These are phyloP conservation scores for Clarireedia hainanense DNA, from an alignment of 2,329 filamentous ascomycete species.

Conservation along the genomic window DNA sequence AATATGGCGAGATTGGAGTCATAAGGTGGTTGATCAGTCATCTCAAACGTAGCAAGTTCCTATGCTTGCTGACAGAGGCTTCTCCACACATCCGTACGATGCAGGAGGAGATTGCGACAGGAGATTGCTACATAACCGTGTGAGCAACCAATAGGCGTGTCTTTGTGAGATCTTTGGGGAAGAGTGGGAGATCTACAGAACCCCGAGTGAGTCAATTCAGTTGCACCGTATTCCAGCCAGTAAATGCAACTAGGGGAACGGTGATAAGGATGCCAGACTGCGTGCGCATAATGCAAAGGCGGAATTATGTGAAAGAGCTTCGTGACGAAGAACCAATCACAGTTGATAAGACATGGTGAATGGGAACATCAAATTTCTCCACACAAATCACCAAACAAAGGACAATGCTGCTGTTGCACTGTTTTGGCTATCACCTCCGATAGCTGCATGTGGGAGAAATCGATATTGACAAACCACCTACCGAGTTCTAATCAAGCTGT, in stretches of 20 bases:
- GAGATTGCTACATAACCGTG: no score
- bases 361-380: no score
- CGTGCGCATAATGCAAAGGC: not conserved
- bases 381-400: no score
- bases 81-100: not conserved
- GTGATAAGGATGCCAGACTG: not conserved
- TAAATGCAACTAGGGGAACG: not conserved
- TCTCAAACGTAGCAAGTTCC: not conserved
- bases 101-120: not conserved
- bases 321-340: constrained; percentile 2
- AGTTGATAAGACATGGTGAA: not conserved
- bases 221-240: not conserved
- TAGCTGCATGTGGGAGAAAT: not conserved
- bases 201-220: not conserved
- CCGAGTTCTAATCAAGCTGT: no score
- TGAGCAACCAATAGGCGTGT: no score
- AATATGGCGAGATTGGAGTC: not conserved
- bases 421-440: not conserved
- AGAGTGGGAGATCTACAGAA: not conserved
- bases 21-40: not conserved
- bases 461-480: no score
- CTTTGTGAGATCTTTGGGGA: no score
- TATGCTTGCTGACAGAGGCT: not conserved
- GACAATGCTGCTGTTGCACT: no score
- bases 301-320: not conserved